phyloP scores from a whole-genome alignment of 1,284 basidiomycete species.

The Austroboletus niveus region DNA sequence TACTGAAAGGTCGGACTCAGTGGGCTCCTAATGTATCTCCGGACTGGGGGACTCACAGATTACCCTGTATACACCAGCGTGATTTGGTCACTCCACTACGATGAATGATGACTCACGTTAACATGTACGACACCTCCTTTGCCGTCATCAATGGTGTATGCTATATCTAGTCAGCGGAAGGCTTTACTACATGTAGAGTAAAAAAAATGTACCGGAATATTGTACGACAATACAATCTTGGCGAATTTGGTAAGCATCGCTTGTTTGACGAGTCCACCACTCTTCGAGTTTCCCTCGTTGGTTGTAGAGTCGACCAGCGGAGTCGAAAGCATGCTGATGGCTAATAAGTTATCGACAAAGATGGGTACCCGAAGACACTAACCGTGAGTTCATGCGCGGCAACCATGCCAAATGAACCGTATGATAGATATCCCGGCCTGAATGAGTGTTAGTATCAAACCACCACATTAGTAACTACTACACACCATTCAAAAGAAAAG shows the following conservation, averaged over 20 bases:
- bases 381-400: constrained; percentile 87
- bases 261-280: constrained; percentile 87
- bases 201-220: constrained; percentile 60
- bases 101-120: constrained; percentile 59
- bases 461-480: constrained; percentile 4
- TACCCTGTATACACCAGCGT: constrained; percentile 49
- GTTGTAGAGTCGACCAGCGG: constrained; percentile 81
- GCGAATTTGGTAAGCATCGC: constrained; percentile 77
- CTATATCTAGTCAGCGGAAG: constrained; percentile 35
- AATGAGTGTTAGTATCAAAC: constrained; percentile 4
- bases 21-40: not conserved
- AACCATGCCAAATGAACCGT: constrained; percentile 88
- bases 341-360: not conserved
- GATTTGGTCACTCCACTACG: not conserved
- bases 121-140: constrained; percentile 82
- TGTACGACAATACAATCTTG: constrained; percentile 89
- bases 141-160: constrained; percentile 81
- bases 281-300: constrained; percentile 81
- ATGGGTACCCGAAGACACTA: not conserved
- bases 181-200: constrained; percentile 1
- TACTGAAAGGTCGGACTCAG: constrained; percentile 41
- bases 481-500: constrained; percentile 81
- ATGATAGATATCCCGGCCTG: constrained; percentile 86
- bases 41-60: constrained; percentile 48
- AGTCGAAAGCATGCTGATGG: constrained; percentile 86